Evolutionary conservation across 2,329 filamentous ascomycete species (phyloP), one percentile per base, ranked within the genome.

Genomic region (Alternaria longipes): DNA sequence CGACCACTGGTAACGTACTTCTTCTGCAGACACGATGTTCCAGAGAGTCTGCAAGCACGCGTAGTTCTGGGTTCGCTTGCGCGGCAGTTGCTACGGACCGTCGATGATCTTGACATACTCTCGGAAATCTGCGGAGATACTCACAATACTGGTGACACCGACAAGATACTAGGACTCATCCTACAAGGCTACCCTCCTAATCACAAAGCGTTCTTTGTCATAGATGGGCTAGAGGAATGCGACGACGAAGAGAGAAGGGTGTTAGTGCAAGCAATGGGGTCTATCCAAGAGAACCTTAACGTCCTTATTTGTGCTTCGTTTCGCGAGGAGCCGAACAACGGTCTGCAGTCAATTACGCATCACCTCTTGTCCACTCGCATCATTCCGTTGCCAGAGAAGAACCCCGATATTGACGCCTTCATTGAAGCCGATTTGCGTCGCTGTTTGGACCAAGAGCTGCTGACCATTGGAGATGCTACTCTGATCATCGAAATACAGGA

Each of bases 191-290:
- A 72, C 51, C 49, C 67, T 6, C 49, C 60, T 45, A 54, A 36
- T 20, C 3, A 26, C n/a, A 65, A 67, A 66, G 65, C 63, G 5
- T 80, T 76, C 57, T 57, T 79, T 28, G 64, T 80, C 8, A 32
- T 80, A 14, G 76, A 80, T 34, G 78, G 78, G 9, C 40, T 80
- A 11, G 73, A 80, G 62, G 70, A 78, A 56, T 79, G 74, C 60
- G 53, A 65, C 8, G 22, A 59, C n/a, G 14, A 36, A 8, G 64
- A 67, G 6, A 61, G 53, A 56, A 51, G 64, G 3, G 56, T 20
- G 8, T n/a, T 74, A 1, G 53, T 70, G 24, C n/a, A 60, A 36
- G 59, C 61, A 52, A 4, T 78, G 2, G 55, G 30, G 44, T 44
- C 61, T 20, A 64, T 78, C 9, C 72, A 78, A 59, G 16, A 63